A percentile compares a stretch with the other conserved stretches of the same genome.
Evolutionary conservation across 257 asterid species (phyloP).

Genomic region (Solanum tarapatanum): DNA sequence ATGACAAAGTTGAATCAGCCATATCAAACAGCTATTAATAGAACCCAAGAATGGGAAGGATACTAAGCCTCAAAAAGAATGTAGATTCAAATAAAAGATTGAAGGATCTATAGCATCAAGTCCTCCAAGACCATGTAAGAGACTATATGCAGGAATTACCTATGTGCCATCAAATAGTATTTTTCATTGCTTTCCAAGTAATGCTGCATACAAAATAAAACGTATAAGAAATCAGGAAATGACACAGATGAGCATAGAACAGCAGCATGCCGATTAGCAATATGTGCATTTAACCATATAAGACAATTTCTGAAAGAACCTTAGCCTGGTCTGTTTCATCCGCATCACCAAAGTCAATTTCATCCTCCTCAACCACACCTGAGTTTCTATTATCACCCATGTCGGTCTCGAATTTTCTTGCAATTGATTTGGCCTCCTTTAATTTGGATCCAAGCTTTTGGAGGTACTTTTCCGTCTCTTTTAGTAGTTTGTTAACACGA

Average conservation of each 20-base stretch:
- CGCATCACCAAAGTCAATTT: slow-evolving; percentile 48
- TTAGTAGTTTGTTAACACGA: slow-evolving; percentile 77
- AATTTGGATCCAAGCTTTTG: slow-evolving; percentile 87
- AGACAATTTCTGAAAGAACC: slow-evolving; percentile 28
- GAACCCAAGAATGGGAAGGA: background rate
- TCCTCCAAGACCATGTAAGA: slow-evolving; percentile 2
- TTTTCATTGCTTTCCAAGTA: slow-evolving; percentile 99
- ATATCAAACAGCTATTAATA: background rate
- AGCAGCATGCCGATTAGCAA: background rate
- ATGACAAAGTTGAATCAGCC: background rate
- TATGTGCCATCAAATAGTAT: slow-evolving; percentile 97
- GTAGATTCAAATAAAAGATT: background rate
- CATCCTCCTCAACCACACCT: slow-evolving; percentile 50
- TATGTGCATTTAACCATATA: background rate
- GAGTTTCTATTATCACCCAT: slow-evolving; percentile 43
- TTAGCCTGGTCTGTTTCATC: slow-evolving; percentile 97
- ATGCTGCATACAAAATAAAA: slow-evolving; percentile 56
- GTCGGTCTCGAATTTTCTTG: slow-evolving; percentile 67
- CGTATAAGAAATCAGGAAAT: background rate
- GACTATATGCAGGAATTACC: slow-evolving; percentile 36
- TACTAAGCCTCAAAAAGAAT: background rate
- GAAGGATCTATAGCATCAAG: background rate
- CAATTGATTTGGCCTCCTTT: slow-evolving; percentile 70
- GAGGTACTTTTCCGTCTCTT: slow-evolving; percentile 96
- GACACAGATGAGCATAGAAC: slow-evolving; percentile 2